Evolutionary conservation across 192 early-diverging fungal genomes (phyloP).

Genomic region (Coemansia sp.): DNA sequence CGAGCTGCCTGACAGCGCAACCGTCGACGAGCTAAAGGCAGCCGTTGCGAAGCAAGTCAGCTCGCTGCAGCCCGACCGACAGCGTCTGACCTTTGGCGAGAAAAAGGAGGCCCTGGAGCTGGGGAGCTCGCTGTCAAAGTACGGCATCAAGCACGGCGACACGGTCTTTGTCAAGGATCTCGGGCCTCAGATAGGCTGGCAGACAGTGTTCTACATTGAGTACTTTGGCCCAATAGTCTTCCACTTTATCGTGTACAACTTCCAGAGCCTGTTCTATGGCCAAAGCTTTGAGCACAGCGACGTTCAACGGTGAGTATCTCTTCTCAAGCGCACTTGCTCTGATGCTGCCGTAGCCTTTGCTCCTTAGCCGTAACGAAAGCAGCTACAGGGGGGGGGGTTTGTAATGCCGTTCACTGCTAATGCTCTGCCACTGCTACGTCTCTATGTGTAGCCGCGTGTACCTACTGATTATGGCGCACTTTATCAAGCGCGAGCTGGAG

Average conservation of each 20-base stretch:
- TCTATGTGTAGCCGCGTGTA: slow-evolving; percentile 60
- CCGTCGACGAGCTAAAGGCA: slow-evolving; percentile 66
- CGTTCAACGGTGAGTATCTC: slow-evolving; percentile 64
- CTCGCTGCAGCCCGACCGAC: slow-evolving; percentile 65
- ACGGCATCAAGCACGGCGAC: slow-evolving; percentile 63
- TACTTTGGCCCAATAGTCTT: slow-evolving; percentile 87
- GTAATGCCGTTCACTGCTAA: neutral
- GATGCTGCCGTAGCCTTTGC: neutral
- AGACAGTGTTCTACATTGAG: slow-evolving; percentile 90
- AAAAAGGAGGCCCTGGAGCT: slow-evolving; percentile 58
- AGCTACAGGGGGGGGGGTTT: neutral
- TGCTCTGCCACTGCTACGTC: neutral
- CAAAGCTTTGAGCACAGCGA: slow-evolving; percentile 62
- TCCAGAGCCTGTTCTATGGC: slow-evolving; percentile 69
- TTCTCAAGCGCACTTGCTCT: neutral
- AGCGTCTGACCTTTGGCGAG: slow-evolving; percentile 73
- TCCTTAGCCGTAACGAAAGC: neutral
- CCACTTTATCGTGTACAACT: slow-evolving; percentile 83
- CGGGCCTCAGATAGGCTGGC: slow-evolving; percentile 91
- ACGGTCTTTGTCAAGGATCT: slow-evolving; percentile 69
- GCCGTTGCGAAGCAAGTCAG: slow-evolving; percentile 62
- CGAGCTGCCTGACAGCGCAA: slow-evolving; percentile 60
- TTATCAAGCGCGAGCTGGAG: slow-evolving; percentile 90
- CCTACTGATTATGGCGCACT: slow-evolving; percentile 75
- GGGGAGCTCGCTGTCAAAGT: slow-evolving; percentile 58